Percentiles rank a stretch among this genome's conserved stretches.
Evolutionary conservation across 1,284 basidiomycete species (phyloP).

Genomic region (Rhodotorula sp.): DNA sequence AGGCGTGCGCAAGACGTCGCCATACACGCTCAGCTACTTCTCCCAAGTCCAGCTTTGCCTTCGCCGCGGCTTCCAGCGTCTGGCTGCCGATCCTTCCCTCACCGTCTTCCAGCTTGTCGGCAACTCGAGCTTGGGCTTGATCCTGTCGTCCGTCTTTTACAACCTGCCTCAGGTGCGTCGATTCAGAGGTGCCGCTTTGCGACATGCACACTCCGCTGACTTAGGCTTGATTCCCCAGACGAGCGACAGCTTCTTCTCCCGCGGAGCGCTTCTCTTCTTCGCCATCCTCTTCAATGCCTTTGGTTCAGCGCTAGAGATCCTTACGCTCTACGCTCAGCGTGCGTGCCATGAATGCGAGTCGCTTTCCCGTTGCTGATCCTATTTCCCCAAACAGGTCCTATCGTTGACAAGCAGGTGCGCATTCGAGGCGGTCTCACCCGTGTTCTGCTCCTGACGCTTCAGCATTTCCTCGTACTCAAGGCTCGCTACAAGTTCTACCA

Average conservation of each 20-base stretch:
- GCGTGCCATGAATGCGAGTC: too few species aligned
- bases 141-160: constrained; percentile 53
- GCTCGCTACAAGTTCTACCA: constrained; percentile 54
- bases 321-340: constrained; percentile 55
- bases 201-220: too few species aligned
- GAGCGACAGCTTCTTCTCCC: constrained; percentile 14
- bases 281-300: constrained; percentile 50
- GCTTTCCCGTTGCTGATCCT: too few species aligned
- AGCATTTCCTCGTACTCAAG: too few species aligned
- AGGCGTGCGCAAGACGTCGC: constrained; percentile 49
- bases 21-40: constrained; percentile 53
- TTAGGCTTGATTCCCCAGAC: not conserved
- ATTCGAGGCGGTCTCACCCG: too few species aligned
- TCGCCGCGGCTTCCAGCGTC: constrained; percentile 52
- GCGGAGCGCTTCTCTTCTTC: constrained; percentile 54
- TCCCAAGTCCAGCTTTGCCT: constrained; percentile 54
- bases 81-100: constrained; percentile 50
- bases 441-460: not conserved
- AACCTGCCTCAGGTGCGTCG: constrained; percentile 45
- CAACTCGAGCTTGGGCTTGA: constrained; percentile 53
- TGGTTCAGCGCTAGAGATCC: constrained; percentile 48
- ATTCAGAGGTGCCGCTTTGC: not conserved
- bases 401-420: constrained; percentile 52
- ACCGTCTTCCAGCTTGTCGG: constrained; percentile 47
- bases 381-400: constrained; percentile 31